Conservation (phyloP, 1,139 yeast genomes). For the Magnusiomyces clavatus region DNA sequence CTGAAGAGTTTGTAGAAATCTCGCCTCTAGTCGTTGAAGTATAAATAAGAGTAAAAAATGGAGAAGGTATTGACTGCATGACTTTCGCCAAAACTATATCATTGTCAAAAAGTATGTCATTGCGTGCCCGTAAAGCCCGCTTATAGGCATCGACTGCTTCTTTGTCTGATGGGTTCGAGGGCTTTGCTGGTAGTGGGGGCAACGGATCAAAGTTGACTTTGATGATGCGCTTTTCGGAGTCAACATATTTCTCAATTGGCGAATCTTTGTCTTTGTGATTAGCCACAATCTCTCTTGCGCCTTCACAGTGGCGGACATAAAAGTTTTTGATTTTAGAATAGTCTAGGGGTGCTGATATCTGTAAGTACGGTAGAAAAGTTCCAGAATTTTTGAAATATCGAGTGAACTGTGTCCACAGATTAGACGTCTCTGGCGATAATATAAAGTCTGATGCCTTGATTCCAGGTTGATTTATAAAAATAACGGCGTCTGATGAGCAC, state of each 20-base stretch:
- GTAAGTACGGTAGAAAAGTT: constrained; percentile 54
- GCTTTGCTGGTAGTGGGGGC: constrained; percentile 27
- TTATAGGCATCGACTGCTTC: constrained; percentile 19
- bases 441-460: constrained; percentile 48
- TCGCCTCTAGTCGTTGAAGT: constrained; percentile 20
- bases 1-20: constrained; percentile 6
- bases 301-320: constrained; percentile 22
- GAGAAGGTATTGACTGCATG: constrained; percentile 25
- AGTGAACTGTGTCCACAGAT: constrained; percentile 47
- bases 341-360: constrained; percentile 42
- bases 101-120: constrained; percentile 33
- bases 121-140: constrained; percentile 24
- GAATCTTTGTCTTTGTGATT: constrained; percentile 2
- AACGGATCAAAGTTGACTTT: constrained; percentile 45
- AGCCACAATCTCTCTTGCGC: constrained; percentile 24
- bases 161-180: no score
- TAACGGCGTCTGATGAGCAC: constrained; percentile 64
- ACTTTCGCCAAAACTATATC: constrained; percentile 41
- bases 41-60: constrained; percentile 26
- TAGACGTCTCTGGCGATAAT: not conserved
- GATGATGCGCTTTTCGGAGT: constrained; percentile 54
- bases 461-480: constrained; percentile 67
- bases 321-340: constrained; percentile 40
- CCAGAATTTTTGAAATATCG: constrained; percentile 53
- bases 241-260: constrained; percentile 41